These are phyloP conservation scores for Carex parvula DNA, from an alignment of 176 grass and related monocot species.

Conservation along the genomic window DNA sequence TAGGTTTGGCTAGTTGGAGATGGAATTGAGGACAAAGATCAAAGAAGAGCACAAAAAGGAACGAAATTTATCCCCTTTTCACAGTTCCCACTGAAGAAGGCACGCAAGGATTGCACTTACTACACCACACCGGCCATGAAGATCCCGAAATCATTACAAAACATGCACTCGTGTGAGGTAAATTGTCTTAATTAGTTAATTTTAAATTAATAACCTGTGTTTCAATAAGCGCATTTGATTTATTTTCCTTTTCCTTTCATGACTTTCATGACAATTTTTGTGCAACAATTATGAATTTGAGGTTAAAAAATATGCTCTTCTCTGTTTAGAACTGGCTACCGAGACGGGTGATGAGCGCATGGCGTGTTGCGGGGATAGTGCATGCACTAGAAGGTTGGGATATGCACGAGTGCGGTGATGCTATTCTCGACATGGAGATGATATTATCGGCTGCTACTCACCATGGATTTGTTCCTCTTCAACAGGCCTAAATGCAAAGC, in stretches of 20 bases:
- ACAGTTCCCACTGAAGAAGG: constrained; percentile 57
- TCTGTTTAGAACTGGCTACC: constrained; percentile 81
- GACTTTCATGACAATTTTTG: neutral
- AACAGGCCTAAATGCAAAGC: constrained; percentile 25
- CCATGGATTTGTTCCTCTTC: constrained; percentile 60
- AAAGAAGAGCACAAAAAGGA: constrained; percentile 59
- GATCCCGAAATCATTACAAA: constrained; percentile 64
- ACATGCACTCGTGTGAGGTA: constrained; percentile 87
- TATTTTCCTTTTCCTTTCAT: neutral
- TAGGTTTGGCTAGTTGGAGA: constrained; percentile 83
- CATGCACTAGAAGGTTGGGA: constrained; percentile 67
- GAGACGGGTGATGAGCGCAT: constrained; percentile 90
- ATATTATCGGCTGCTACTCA: constrained; percentile 55
- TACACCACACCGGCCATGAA: constrained; percentile 59
- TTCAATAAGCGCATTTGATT: neutral
- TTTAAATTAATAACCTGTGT: constrained; percentile 32
- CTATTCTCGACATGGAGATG: constrained; percentile 56
- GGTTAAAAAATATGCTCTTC: neutral
- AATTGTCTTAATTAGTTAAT: constrained; percentile 52
- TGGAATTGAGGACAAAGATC: constrained; percentile 47
- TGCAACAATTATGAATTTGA: neutral
- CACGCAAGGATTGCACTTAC: constrained; percentile 58
- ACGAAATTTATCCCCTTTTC: constrained; percentile 68
- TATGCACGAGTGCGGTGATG: constrained; percentile 66
- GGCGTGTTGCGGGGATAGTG: constrained; percentile 65